Evolutionary conservation across 805 yeast genomes (phyloP).

Genomic region (Saccharomycodes ludwigii): DNA sequence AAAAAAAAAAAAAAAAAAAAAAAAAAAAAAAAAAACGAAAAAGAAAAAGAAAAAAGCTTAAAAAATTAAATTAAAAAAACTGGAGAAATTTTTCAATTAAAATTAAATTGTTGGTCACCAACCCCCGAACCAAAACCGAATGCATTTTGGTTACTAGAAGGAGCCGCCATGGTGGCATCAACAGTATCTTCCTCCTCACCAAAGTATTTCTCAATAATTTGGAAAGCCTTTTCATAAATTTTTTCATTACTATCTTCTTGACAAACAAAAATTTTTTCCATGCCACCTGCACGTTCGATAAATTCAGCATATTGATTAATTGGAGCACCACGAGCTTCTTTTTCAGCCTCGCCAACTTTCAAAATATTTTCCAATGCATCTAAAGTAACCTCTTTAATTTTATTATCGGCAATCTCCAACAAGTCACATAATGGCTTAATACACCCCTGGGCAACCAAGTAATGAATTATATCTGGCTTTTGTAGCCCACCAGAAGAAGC

Average conservation of each 20-base stretch:
- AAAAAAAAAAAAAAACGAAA: constrained; percentile 1
- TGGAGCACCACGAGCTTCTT: constrained; percentile 55
- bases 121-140: constrained; percentile 76
- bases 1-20: constrained; percentile 2
- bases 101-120: constrained; percentile 31
- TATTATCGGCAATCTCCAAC: constrained; percentile 75
- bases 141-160: constrained; percentile 52
- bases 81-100: constrained; percentile 11
- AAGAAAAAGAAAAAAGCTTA: constrained; percentile 2
- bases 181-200: constrained; percentile 41
- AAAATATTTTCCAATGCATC: constrained; percentile 92
- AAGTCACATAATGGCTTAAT: constrained; percentile 95
- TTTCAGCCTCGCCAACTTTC: constrained; percentile 88
- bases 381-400: constrained; percentile 86
- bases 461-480: constrained; percentile 87
- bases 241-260: constrained; percentile 87
- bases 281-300: constrained; percentile 97
- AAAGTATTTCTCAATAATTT: constrained; percentile 84
- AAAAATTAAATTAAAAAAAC: constrained; percentile 1
- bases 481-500: constrained; percentile 93
- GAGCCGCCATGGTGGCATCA: constrained; percentile 71
- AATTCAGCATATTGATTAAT: constrained; percentile 80
- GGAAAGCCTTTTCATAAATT: constrained; percentile 83
- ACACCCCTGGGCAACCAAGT: constrained; percentile 89
- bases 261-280: constrained; percentile 89